A percentile compares a stretch with the other conserved stretches of the same genome.
phyloP scores from a whole-genome alignment of 1,284 basidiomycete genomes.

The Psilocybe mexicana region DNA sequence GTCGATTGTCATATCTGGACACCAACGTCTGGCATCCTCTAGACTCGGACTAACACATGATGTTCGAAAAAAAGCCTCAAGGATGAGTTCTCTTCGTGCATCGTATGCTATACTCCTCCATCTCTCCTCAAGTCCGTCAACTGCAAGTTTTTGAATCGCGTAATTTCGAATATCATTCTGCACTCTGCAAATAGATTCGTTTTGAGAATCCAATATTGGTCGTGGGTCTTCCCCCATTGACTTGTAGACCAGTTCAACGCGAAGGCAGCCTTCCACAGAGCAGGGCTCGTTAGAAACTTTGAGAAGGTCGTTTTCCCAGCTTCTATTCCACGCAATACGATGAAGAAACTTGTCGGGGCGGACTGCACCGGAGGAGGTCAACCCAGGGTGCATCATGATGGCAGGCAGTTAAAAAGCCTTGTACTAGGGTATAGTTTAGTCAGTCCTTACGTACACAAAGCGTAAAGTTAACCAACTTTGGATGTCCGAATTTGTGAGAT shows the following conservation, averaged over 20 bases:
- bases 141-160: neutral
- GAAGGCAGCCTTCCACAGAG: too few relatives aligned
- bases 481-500: too few relatives aligned
- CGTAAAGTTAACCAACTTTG: too few relatives aligned
- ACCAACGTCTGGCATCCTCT: constrained; percentile 9
- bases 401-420: too few relatives aligned
- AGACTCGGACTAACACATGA: constrained; percentile 1
- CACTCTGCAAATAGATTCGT: neutral
- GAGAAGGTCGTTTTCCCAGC: too few relatives aligned
- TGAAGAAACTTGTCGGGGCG: neutral
- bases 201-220: too few relatives aligned
- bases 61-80: constrained; percentile 7
- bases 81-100: neutral
- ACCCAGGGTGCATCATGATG: neutral
- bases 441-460: too few relatives aligned
- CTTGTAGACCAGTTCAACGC: too few relatives aligned
- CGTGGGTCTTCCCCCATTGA: too few relatives aligned
- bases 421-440: too few relatives aligned
- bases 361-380: neutral
- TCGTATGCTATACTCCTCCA: neutral
- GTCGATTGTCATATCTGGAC: constrained; percentile 5
- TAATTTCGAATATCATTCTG: neutral
- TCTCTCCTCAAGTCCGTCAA: neutral
- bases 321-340: too few relatives aligned
- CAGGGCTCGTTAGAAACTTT: too few relatives aligned